Conservation (phyloP, 768 basidiomycete species). For the Termitomyces bulborhizus region DNA sequence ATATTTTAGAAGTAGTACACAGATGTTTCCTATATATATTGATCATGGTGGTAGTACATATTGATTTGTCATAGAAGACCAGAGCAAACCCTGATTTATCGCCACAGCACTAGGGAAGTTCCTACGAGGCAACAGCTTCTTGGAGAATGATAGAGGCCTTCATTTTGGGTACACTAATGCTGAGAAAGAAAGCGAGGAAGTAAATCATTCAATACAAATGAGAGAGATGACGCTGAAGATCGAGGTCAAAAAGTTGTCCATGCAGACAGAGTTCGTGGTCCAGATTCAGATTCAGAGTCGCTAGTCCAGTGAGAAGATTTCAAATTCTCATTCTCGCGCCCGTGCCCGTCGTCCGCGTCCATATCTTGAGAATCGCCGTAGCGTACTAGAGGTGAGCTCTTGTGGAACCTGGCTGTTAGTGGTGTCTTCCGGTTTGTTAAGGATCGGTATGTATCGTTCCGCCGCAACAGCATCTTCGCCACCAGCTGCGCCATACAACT, state of each 20-base stretch:
- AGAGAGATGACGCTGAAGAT: background rate
- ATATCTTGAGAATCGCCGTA: background rate
- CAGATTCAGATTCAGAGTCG: background rate
- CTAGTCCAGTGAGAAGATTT: background rate
- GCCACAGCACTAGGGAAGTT: background rate
- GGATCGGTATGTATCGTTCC: constrained; percentile 17
- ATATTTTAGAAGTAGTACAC: background rate
- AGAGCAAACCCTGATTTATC: background rate
- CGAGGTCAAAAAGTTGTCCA: constrained; percentile 2
- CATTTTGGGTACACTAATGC: constrained; percentile 3
- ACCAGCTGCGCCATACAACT: constrained; percentile 31
- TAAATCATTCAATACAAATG: background rate
- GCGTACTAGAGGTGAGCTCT: constrained; percentile 8
- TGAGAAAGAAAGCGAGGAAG: background rate
- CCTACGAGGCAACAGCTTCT: background rate
- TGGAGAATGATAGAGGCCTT: background rate
- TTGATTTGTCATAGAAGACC: background rate
- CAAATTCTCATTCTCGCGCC: background rate
- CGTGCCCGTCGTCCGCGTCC: background rate
- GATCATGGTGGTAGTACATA: background rate
- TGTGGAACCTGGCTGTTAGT: constrained; percentile 1
- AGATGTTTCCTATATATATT: background rate
- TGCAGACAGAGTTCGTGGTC: constrained; percentile 3
- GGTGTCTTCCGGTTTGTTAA: constrained; percentile 14
- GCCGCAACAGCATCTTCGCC: constrained; percentile 32